Base-by-base conservation (phyloP, 805 yeast genomes). In the Kodamaea lidongshanica region DNA sequence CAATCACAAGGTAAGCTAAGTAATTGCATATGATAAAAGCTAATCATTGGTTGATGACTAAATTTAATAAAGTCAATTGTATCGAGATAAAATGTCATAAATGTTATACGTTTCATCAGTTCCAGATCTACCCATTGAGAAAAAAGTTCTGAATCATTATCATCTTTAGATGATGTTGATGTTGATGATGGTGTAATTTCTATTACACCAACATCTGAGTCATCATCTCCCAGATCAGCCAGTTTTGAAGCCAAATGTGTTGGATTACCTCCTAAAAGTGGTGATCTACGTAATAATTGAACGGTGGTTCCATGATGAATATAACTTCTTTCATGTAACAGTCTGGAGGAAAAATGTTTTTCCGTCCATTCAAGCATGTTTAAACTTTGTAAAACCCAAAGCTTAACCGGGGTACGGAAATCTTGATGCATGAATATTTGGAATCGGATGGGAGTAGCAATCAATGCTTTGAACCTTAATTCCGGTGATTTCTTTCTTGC, bases 241-340 rank as follows among this genome's bases (percentile, higher is more conserved):
- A 2, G 57, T 42, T 15, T 46, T 47, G 7, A 46, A 37, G 7
- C 50, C 56, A 23, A 45, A 45, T 9, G 39, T 25, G 50, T 55
- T 0, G 86, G 83, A 34, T 79, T 74, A 0, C 87, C 87, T 9
- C 87, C 87, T 19, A 85, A 54, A 1, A 81, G 71, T 1, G 94
- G 85, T 0, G 85, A 74, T 42, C 95, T 64, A 41, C 94, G 60
- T 28, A 85, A 56, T 24, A 85, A 56, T 52, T 85, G 95, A 23
- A 84, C 77, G 0, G 88, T 77, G 0, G 94, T 80, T 4, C 92
- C 95, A 52, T 85, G 95, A 49, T 86, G 94, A 12, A 86, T 59
- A 52, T 80, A 89, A 0, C 85, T 82, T 27, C 95, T 56, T 55
- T 85, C 95, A 50, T 85, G 95, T 44, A 82, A 54, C 23, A 60